A percentile compares a stretch with the other conserved stretches of the same genome.
These are phyloP conservation scores for Ceriops tagal DNA, from an alignment of 345 rosid genomes.

Conservation along the genomic window DNA sequence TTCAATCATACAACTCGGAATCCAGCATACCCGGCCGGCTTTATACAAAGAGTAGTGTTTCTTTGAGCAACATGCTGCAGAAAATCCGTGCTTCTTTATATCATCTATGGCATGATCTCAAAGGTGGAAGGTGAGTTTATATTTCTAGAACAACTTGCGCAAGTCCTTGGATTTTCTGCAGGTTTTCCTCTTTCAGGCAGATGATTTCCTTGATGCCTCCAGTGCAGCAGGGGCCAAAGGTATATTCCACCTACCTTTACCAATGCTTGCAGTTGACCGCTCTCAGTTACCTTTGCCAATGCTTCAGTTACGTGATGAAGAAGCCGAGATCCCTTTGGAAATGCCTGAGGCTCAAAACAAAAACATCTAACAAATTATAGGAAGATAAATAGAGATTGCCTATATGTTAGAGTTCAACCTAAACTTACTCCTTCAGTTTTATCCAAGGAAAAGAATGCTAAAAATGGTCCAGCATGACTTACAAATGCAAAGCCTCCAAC, in stretches of 20 bases:
- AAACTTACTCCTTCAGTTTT: background rate
- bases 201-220: background rate
- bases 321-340: constrained; percentile 23
- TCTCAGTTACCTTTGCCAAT: constrained; percentile 24
- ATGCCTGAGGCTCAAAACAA: constrained; percentile 12
- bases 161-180: no score
- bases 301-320: constrained; percentile 22
- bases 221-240: background rate
- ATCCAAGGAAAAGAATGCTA: no score
- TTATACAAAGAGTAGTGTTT: no score
- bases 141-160: no score
- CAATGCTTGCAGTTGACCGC: constrained; percentile 25
- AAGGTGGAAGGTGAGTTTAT: no score
- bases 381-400: no score
- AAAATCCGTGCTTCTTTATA: no score
- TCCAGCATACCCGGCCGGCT: no score
- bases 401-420: background rate
- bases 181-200: background rate
- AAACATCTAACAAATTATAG: no score
- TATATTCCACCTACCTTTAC: constrained; percentile 8
- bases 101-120: no score
- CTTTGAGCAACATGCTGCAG: no score
- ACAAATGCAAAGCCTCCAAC: constrained; percentile 29
- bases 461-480: background rate
- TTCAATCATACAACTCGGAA: no score